These are phyloP conservation scores for Talaromyces amestolkiae DNA, from an alignment of 2,329 filamentous ascomycete species.

Conservation along the genomic window DNA sequence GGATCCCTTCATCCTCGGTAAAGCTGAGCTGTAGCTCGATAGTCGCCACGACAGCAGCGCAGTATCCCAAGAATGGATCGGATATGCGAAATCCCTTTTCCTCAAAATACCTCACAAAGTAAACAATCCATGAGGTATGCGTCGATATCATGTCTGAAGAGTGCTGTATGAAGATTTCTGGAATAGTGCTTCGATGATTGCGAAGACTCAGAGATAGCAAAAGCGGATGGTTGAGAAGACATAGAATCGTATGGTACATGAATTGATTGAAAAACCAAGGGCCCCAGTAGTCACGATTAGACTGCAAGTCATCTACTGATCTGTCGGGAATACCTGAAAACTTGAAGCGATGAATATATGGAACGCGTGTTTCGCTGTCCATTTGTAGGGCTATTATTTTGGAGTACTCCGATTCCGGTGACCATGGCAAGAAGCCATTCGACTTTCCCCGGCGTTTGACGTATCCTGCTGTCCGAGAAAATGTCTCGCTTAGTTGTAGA, in stretches of 20 bases:
- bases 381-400: slow-evolving; percentile 52
- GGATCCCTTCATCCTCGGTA: slow-evolving; percentile 40
- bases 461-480: slow-evolving; percentile 49
- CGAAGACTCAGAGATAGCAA: slow-evolving; percentile 52
- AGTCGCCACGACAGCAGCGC: slow-evolving; percentile 53
- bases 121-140: slow-evolving; percentile 55
- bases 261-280: slow-evolving; percentile 55
- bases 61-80: slow-evolving; percentile 50
- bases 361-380: slow-evolving; percentile 53
- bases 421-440: slow-evolving; percentile 48
- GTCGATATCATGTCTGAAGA: slow-evolving; percentile 53
- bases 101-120: slow-evolving; percentile 50
- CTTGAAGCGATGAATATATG: slow-evolving; percentile 52
- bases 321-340: slow-evolving; percentile 49
- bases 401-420: slow-evolving; percentile 53
- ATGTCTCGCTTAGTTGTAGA: slow-evolving; percentile 48
- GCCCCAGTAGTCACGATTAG: slow-evolving; percentile 52
- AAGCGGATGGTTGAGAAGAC: slow-evolving; percentile 55
- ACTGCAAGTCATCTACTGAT: slow-evolving; percentile 43
- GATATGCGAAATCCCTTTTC: slow-evolving; percentile 48
- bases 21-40: slow-evolving; percentile 56
- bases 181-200: slow-evolving; percentile 53
- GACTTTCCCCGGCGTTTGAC: slow-evolving; percentile 47
- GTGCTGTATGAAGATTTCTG: slow-evolving; percentile 55
- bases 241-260: slow-evolving; percentile 54